A percentile compares a stretch with the other conserved stretches of the same genome.
These are phyloP conservation scores for Lithospermum erythrorhizon DNA, from an alignment of 257 asterid species.

Conservation along the genomic window DNA sequence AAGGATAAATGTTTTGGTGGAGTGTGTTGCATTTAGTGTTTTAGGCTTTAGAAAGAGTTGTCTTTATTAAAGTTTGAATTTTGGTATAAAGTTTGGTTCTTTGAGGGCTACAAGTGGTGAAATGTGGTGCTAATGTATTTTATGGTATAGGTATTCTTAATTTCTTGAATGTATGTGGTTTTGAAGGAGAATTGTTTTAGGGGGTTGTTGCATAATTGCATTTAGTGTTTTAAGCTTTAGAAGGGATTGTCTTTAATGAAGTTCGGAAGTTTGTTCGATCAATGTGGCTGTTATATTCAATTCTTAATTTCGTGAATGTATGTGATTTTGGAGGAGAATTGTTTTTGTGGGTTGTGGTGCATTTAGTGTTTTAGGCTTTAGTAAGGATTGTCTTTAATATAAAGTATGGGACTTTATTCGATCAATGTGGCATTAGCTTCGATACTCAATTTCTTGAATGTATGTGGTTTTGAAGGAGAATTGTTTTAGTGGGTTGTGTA, in stretches of 20 bases:
- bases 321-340: conserved; percentile 12
- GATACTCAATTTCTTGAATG: conserved; percentile 81
- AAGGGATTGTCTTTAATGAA: too few species aligned
- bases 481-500: conserved; percentile 10
- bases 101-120: background rate
- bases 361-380: conserved; percentile 13
- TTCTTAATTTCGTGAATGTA: conserved; percentile 89
- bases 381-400: too few species aligned
- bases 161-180: conserved; percentile 73
- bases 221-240: conserved; percentile 14
- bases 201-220: conserved; percentile 13
- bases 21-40: conserved; percentile 12
- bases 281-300: conserved; percentile 97
- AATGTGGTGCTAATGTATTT: too few species aligned
- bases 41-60: conserved; percentile 12
- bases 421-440: conserved; percentile 98
- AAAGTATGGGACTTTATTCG: too few species aligned
- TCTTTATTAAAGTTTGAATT: background rate
- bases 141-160: too few species aligned
- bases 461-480: conserved; percentile 22
- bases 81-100: conserved; percentile 1
- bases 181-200: background rate
- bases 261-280: too few species aligned
- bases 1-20: background rate
- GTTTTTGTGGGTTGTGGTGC: conserved; percentile 10